These are phyloP conservation scores for Podila epigama DNA, from an alignment of 192 early-diverging fungal species.

Conservation along the genomic window DNA sequence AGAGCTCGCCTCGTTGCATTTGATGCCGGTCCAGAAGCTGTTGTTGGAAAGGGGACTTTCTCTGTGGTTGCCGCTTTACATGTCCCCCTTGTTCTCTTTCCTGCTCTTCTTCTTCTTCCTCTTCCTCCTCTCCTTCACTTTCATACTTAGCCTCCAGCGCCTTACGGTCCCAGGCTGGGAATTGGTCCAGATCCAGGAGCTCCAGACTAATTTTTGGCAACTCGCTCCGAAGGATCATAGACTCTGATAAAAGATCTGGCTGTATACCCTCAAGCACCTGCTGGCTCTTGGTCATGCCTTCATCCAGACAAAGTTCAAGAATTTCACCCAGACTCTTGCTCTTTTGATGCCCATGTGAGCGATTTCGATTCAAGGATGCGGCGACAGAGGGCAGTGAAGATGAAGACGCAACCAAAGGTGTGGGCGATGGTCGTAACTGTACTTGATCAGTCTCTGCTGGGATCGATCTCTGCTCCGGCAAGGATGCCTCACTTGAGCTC, in stretches of 20 bases:
- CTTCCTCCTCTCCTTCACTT: slow-evolving; percentile 6
- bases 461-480: neutral
- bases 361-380: neutral
- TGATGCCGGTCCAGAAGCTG: too few relatives aligned
- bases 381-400: too few relatives aligned
- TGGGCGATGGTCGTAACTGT: too few relatives aligned
- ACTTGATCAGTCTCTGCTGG: neutral
- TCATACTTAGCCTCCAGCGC: slow-evolving; percentile 37
- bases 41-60: too few relatives aligned
- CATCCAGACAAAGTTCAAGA: slow-evolving; percentile 14
- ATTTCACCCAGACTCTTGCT: slow-evolving; percentile 29
- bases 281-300: slow-evolving; percentile 14
- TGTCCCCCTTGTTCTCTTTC: neutral
- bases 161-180: slow-evolving; percentile 14
- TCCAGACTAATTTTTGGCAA: slow-evolving; percentile 37
- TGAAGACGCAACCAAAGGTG: too few relatives aligned
- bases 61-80: too few relatives aligned
- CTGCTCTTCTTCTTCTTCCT: neutral
- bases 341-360: slow-evolving; percentile 27
- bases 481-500: neutral
- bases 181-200: slow-evolving; percentile 24
- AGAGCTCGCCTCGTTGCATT: neutral
- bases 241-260: slow-evolving; percentile 18
- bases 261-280: slow-evolving; percentile 3
- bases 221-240: slow-evolving; percentile 32